These are phyloP conservation scores for Deuterostichococcus epilithicus DNA, from an alignment of 139 green algal species.

Conservation along the genomic window DNA sequence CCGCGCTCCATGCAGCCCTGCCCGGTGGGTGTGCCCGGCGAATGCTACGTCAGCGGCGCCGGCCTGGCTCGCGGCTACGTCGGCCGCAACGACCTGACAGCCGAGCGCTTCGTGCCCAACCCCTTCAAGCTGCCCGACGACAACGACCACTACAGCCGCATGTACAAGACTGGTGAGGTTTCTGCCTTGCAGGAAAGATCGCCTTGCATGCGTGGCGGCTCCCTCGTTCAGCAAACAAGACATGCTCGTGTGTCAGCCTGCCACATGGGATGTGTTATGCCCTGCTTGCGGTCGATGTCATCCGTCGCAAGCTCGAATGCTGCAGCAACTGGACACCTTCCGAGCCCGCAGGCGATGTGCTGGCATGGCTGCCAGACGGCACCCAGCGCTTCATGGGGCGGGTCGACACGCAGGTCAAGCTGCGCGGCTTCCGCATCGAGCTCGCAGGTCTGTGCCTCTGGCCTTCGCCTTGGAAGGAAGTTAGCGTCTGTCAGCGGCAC, in stretches of 20 bases:
- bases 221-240: too few relatives aligned
- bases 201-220: too few relatives aligned
- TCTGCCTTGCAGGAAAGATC: too few relatives aligned
- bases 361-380: conserved; percentile 25
- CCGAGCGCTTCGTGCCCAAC: conserved; percentile 42
- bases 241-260: too few relatives aligned
- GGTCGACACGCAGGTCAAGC: conserved; percentile 48
- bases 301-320: too few relatives aligned
- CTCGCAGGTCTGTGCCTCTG: conserved; percentile 12
- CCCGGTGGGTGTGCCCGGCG: background rate
- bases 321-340: too few relatives aligned
- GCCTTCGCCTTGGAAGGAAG: too few relatives aligned
- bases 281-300: too few relatives aligned
- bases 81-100: conserved; percentile 31
- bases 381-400: conserved; percentile 17
- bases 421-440: conserved; percentile 58
- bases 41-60: background rate
- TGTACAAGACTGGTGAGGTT: conserved; percentile 38
- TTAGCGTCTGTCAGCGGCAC: too few relatives aligned
- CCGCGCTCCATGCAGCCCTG: background rate
- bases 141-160: conserved; percentile 22
- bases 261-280: too few relatives aligned
- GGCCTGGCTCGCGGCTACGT: background rate
- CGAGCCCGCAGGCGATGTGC: conserved; percentile 7
- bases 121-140: conserved; percentile 21